Evolutionary conservation across 2,329 filamentous ascomycete genomes (phyloP), one percentile per base, ranked within the genome.

Genomic region (Colletotrichum karsti): DNA sequence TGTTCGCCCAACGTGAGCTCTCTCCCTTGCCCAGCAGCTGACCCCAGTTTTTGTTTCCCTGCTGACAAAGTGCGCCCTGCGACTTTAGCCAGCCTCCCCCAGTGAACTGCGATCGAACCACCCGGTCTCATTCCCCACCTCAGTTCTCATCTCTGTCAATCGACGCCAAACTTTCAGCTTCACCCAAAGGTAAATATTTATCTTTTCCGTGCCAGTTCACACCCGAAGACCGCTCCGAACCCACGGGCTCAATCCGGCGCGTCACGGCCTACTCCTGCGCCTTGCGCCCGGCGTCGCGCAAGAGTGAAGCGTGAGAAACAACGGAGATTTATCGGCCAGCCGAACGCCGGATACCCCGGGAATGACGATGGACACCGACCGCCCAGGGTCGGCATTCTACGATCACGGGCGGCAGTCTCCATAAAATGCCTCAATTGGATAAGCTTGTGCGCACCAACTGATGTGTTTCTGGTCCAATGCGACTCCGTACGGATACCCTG

Each of bases 381-480:
- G 58, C 20, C 30, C 46, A 35, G 44, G 46, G 39, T 48, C 39
- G 41, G 46, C 28, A 18, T 24, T 33, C 28, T 13, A 44, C 30
- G 41, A 35, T 30, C 42, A 48, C 22, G 30, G 33, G 13, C 54
- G 15, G 44, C 9, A 37, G 54, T 59, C 65, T 65, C 65, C 65
- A 68, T 59, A 46, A 65, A 68, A 59, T 59, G 20, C 65, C 65
- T 59, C 46, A 55, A 59, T 59, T n/a, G 65, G 65, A 54, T 24
- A 65, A 68, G 65, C 54, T 53, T 26, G 8, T 20, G 18, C 22
- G 39, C 13, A 37, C 57, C 20, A 41, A 28, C 44, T 39, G 39
- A 58, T 51, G 35, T 37, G 48, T 46, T 39, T 54, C 4, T 35
- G 28, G 35, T n/a, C 20, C 15, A 18, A 54, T 46, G 35, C 30